Conservation (phyloP, 75 land plant genomes). For the Chamaecyparis obtusa region DNA sequence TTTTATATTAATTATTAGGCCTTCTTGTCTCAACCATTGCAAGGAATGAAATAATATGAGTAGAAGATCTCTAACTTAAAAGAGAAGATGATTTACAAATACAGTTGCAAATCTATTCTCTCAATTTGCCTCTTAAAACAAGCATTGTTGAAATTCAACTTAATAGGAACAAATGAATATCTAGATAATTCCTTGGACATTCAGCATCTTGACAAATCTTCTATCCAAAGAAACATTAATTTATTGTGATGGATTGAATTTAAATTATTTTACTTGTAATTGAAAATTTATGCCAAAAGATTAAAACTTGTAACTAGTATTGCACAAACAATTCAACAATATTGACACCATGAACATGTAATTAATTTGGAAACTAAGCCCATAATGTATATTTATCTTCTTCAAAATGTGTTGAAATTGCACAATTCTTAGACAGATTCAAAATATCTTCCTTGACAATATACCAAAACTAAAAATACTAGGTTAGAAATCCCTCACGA, state of each 20-base stretch:
- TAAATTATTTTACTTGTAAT: neutral
- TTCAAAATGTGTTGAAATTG: no score
- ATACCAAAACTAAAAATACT: no score
- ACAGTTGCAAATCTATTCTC: neutral
- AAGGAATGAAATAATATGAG: neutral
- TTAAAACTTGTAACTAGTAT: no score
- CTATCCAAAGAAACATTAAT: neutral
- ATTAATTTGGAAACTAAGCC: no score
- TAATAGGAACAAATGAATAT: neutral
- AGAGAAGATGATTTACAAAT: neutral
- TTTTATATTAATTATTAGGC: neutral
- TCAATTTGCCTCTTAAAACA: neutral
- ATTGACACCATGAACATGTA: no score
- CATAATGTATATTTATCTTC: no score
- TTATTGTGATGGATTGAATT: neutral
- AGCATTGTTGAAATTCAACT: neutral
- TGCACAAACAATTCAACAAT: no score
- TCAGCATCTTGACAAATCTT: neutral
- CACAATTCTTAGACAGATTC: no score
- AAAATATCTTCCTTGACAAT: no score
- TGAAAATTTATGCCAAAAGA: no score
- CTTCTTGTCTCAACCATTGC: neutral
- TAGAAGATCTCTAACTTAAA: neutral
- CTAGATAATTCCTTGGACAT: neutral
- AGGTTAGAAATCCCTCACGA: no score